These are phyloP conservation scores for Pezicula radicicola DNA, from an alignment of 2,329 filamentous ascomycete species.

Conservation along the genomic window DNA sequence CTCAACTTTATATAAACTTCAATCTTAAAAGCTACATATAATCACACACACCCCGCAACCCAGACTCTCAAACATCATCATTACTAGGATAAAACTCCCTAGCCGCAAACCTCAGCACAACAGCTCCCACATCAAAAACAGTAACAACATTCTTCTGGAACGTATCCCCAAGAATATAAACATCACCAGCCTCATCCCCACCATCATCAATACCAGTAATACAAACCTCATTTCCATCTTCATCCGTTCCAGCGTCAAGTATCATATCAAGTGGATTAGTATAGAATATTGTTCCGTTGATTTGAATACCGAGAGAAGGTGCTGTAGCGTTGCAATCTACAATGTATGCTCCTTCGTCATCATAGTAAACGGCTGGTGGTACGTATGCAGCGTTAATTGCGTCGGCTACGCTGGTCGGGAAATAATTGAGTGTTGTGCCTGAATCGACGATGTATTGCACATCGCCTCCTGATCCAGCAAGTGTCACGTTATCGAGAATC, in stretches of 20 bases:
- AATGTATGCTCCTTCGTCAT: slow-evolving; percentile 28
- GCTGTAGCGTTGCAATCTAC: slow-evolving; percentile 39
- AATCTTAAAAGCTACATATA: not conserved
- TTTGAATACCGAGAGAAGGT: slow-evolving; percentile 37
- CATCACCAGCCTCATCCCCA: slow-evolving; percentile 24
- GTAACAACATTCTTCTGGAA: slow-evolving; percentile 48
- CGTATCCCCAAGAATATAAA: slow-evolving; percentile 40
- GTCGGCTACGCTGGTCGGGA: slow-evolving; percentile 33
- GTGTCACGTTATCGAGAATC: slow-evolving; percentile 3
- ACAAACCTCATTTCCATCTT: slow-evolving; percentile 22
- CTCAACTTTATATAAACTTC: no score
- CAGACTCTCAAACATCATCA: not conserved
- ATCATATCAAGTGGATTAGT: slow-evolving; percentile 29
- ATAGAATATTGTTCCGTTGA: slow-evolving; percentile 32
- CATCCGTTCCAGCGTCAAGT: slow-evolving; percentile 11
- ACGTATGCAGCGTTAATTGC: slow-evolving; percentile 37
- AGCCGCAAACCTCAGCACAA: slow-evolving; percentile 42
- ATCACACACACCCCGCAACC: no score
- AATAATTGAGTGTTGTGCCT: slow-evolving; percentile 38
- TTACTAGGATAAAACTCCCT: slow-evolving; percentile 20
- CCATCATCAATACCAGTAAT: slow-evolving; percentile 30
- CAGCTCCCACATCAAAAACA: slow-evolving; percentile 46
- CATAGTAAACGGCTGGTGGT: slow-evolving; percentile 35
- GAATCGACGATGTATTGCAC: slow-evolving; percentile 34
- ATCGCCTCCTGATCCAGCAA: slow-evolving; percentile 1